Conservation (phyloP, 495 filamentous ascomycete genomes). For the Podospora tetraspora region DNA sequence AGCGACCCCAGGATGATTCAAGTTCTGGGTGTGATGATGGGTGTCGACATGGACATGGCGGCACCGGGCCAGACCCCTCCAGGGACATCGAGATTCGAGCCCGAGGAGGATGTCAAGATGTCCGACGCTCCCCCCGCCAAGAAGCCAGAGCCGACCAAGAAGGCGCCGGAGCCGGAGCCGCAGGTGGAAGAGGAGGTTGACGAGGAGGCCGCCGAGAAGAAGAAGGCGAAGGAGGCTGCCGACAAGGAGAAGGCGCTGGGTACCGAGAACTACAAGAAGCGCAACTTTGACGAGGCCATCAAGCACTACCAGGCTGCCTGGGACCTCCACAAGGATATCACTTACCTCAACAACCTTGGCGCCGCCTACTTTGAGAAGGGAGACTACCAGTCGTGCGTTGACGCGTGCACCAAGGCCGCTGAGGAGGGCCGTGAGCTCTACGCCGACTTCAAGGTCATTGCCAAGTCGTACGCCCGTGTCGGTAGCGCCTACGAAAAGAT, state of each 20-base stretch:
- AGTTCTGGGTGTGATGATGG: constrained; percentile 88
- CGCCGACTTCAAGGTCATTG: constrained; percentile 94
- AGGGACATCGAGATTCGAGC: constrained; percentile 44
- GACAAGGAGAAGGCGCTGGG: constrained; percentile 93
- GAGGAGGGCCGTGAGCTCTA: constrained; percentile 81
- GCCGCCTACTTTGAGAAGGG: constrained; percentile 95
- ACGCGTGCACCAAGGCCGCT: constrained; percentile 78
- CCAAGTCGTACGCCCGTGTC: constrained; percentile 93
- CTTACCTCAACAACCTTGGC: constrained; percentile 92
- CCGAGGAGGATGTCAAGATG: constrained; percentile 74
- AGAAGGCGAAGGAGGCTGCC: constrained; percentile 85
- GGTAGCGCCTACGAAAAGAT: constrained; percentile 86
- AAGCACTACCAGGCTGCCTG: constrained; percentile 94
- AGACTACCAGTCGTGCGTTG: constrained; percentile 80
- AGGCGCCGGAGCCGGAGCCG: constrained; percentile 53
- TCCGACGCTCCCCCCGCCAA: constrained; percentile 52
- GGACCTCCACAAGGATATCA: constrained; percentile 92
- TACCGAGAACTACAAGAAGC: constrained; percentile 96
- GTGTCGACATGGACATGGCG: constrained; percentile 87
- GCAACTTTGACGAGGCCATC: constrained; percentile 89
- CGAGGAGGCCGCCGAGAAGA: constrained; percentile 74
- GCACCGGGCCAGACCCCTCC: constrained; percentile 43
- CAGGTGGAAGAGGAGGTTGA: constrained; percentile 62
- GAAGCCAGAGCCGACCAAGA: constrained; percentile 38
- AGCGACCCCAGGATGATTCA: constrained; percentile 87